Conservation (phyloP, 495 filamentous ascomycete species). For the Podospora didyma region DNA sequence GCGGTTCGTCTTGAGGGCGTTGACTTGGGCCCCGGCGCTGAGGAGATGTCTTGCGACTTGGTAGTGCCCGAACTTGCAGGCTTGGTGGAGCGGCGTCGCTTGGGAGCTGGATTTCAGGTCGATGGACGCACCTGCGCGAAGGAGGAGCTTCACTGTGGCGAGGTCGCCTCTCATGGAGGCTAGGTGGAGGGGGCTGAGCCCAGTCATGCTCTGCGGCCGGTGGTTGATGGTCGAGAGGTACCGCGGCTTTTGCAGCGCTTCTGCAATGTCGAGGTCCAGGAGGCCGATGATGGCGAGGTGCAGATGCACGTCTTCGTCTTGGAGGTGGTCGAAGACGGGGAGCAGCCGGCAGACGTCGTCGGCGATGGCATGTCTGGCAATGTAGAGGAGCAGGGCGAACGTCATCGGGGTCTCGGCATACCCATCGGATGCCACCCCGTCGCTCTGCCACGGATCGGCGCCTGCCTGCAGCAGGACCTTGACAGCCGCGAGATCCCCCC, state of each 20-base stretch:
- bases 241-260: background rate
- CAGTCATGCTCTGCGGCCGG: background rate
- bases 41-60: background rate
- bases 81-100: background rate
- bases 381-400: background rate
- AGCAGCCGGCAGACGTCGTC: background rate
- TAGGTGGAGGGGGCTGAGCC: background rate
- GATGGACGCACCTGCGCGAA: slow-evolving; percentile 13
- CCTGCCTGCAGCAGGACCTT: slow-evolving; percentile 5
- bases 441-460: slow-evolving; percentile 4
- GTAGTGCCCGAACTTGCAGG: background rate
- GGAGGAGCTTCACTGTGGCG: slow-evolving; percentile 3
- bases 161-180: slow-evolving; percentile 1
- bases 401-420: background rate
- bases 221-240: slow-evolving; percentile 3
- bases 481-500: background rate
- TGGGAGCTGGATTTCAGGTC: background rate
- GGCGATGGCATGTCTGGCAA: background rate
- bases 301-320: slow-evolving; percentile 1
- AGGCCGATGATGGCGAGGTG: background rate
- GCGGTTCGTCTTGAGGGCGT: background rate
- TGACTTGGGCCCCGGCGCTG: background rate
- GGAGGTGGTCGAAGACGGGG: background rate
- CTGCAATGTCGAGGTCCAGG: slow-evolving; percentile 3
- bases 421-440: too few species aligned